Evolutionary conservation across 2,329 filamentous ascomycete species (phyloP).

Genomic region (Ophiocordyceps sinensis): DNA sequence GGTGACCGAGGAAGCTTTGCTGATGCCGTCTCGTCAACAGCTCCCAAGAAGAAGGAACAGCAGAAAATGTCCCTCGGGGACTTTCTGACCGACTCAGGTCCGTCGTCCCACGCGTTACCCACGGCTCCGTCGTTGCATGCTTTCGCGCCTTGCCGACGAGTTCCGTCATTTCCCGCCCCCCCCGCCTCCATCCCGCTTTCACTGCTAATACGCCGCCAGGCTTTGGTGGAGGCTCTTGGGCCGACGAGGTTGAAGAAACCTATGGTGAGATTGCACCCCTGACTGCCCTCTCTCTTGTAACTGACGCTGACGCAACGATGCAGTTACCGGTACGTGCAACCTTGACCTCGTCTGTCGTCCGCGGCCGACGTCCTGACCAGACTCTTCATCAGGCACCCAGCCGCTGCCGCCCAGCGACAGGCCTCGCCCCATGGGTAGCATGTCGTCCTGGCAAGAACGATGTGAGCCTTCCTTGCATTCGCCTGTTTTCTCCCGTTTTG

Average conservation of each 20-base stretch:
- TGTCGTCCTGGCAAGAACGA: slow-evolving; percentile 27
- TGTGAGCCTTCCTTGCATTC: slow-evolving; percentile 16
- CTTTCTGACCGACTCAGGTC: slow-evolving; percentile 88
- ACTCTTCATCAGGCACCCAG: slow-evolving; percentile 31
- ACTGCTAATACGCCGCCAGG: slow-evolving; percentile 17
- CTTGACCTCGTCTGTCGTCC: neutral
- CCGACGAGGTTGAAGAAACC: slow-evolving; percentile 94
- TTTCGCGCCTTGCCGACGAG: slow-evolving; percentile 5
- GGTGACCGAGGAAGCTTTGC: slow-evolving; percentile 5
- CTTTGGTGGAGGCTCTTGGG: slow-evolving; percentile 69
- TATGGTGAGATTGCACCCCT: slow-evolving; percentile 42
- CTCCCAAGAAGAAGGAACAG: slow-evolving; percentile 82
- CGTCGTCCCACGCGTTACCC: slow-evolving; percentile 19
- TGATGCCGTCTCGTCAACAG: slow-evolving; percentile 28
- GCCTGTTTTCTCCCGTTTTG: neutral
- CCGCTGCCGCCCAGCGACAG: slow-evolving; percentile 37
- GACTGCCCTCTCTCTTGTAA: slow-evolving; percentile 1
- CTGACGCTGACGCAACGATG: slow-evolving; percentile 13
- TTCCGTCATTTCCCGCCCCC: slow-evolving; percentile 1
- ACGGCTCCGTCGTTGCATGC: slow-evolving; percentile 9
- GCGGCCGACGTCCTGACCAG: slow-evolving; percentile 5
- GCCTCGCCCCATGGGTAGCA: slow-evolving; percentile 18
- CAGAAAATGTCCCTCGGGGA: slow-evolving; percentile 97
- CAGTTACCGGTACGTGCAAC: slow-evolving; percentile 21
- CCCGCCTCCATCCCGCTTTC: slow-evolving; percentile 7